These are phyloP conservation scores for Retiboletus flavoniger DNA, from an alignment of 1,284 basidiomycete species.

Conservation along the genomic window DNA sequence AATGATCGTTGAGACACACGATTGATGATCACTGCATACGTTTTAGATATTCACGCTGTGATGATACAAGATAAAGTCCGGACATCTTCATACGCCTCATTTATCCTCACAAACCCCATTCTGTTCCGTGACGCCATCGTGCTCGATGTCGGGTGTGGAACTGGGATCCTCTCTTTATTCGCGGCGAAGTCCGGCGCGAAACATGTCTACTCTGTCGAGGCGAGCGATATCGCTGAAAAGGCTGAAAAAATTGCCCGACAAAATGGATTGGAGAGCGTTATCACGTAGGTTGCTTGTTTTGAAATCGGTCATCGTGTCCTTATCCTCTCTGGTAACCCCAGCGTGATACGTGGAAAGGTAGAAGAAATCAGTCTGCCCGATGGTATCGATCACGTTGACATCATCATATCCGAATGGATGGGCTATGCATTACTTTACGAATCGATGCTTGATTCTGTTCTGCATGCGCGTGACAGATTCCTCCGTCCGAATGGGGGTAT, in stretches of 20 bases:
- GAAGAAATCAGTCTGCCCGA: slow-evolving; percentile 79
- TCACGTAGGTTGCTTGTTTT: slow-evolving; percentile 54
- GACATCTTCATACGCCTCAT: slow-evolving; percentile 90
- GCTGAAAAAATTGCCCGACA: slow-evolving; percentile 79
- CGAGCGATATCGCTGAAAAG: slow-evolving; percentile 82
- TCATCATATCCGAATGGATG: slow-evolving; percentile 99
- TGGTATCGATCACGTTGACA: slow-evolving; percentile 76
- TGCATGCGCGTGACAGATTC: slow-evolving; percentile 85
- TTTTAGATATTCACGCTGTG: slow-evolving; percentile 70
- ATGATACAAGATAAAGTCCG: slow-evolving; percentile 90
- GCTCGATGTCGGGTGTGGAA: slow-evolving; percentile 94
- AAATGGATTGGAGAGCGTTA: slow-evolving; percentile 75
- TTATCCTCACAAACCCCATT: slow-evolving; percentile 83
- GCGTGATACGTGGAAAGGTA: slow-evolving; percentile 84
- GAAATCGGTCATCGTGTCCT: background rate
- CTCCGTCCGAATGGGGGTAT: slow-evolving; percentile 69
- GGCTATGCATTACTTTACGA: slow-evolving; percentile 92
- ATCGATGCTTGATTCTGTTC: slow-evolving; percentile 95
- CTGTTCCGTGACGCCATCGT: slow-evolving; percentile 87
- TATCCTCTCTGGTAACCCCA: slow-evolving; percentile 26
- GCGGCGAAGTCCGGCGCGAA: slow-evolving; percentile 91
- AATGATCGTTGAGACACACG: background rate
- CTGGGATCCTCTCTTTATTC: slow-evolving; percentile 90
- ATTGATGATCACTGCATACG: background rate
- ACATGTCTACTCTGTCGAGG: slow-evolving; percentile 92